Evolutionary conservation across 129 eudicot genomes (phyloP).

Genomic region (Calendula officinalis): DNA sequence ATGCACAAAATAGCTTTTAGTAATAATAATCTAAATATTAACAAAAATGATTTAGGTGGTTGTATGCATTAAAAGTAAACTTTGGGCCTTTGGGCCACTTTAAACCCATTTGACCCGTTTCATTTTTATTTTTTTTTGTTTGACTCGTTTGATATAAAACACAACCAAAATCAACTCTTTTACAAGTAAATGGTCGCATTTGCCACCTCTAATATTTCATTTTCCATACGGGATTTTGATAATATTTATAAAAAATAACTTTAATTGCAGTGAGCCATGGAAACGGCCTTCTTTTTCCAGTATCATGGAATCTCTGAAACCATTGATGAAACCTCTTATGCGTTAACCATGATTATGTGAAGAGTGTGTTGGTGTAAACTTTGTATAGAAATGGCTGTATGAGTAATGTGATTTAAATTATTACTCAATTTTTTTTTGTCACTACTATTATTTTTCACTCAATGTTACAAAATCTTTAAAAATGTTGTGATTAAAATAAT

Average conservation of each 20-base stretch:
- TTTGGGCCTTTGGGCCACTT: not conserved
- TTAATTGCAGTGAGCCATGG: constrained; percentile 67
- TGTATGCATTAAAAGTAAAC: not conserved
- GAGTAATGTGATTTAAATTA: not conserved
- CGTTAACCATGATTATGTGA: constrained; percentile 38
- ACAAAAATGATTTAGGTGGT: not conserved
- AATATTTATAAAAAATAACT: not conserved
- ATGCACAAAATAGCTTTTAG: not conserved
- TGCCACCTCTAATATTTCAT: constrained; percentile 2
- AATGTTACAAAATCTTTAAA: not conserved
- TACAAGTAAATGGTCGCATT: not conserved
- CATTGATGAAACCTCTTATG: constrained; percentile 50
- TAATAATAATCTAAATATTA: not conserved
- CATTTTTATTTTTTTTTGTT: not conserved
- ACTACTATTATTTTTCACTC: no score
- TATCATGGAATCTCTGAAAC: constrained; percentile 70
- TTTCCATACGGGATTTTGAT: not conserved
- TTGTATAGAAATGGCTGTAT: constrained; percentile 13
- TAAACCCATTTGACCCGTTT: not conserved
- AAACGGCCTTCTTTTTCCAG: constrained; percentile 78
- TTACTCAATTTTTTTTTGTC: no score
- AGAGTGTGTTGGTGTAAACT: constrained; percentile 24
- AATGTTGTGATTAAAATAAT: not conserved
- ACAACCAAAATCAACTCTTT: not conserved
- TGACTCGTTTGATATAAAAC: not conserved